phyloP scores from a whole-genome alignment of 2,329 filamentous ascomycete species.

The Apiospora kogelbergensis region DNA sequence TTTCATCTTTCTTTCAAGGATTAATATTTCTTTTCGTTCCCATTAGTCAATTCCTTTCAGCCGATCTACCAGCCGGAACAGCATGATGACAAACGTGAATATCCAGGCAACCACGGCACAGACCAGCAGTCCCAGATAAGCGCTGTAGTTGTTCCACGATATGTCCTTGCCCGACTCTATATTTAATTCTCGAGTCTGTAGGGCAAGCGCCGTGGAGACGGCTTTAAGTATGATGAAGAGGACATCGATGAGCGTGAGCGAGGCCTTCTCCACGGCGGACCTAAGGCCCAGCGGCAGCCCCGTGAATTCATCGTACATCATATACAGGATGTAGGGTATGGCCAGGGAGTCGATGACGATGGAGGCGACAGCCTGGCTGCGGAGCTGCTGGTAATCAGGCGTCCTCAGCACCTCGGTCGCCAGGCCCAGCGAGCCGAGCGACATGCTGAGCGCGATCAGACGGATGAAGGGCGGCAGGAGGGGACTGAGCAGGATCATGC shows the following conservation, averaged over 20 bases:
- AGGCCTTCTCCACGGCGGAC: slow-evolving; percentile 79
- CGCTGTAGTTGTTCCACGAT: background rate
- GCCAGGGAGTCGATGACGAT: slow-evolving; percentile 87
- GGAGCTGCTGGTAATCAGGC: slow-evolving; percentile 41
- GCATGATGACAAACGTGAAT: slow-evolving; percentile 14
- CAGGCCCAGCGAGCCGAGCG: slow-evolving; percentile 76
- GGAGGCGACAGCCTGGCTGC: slow-evolving; percentile 75
- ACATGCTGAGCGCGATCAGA: slow-evolving; percentile 79
- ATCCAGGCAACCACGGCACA: slow-evolving; percentile 14
- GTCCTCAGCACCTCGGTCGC: slow-evolving; percentile 51
- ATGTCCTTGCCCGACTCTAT: background rate
- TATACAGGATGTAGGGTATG: slow-evolving; percentile 86
- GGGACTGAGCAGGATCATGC: slow-evolving; percentile 73
- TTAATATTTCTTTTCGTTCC: background rate
- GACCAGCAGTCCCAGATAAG: slow-evolving; percentile 6
- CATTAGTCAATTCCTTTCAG: slow-evolving; percentile 13
- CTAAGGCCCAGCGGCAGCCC: slow-evolving; percentile 89
- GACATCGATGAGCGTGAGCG: slow-evolving; percentile 86
- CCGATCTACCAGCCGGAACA: slow-evolving; percentile 14
- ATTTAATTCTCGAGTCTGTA: slow-evolving; percentile 56
- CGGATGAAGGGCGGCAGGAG: slow-evolving; percentile 85
- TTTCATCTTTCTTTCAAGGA: background rate
- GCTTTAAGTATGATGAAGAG: slow-evolving; percentile 98
- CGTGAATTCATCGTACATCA: slow-evolving; percentile 95
- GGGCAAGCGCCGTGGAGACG: slow-evolving; percentile 86